Evolutionary conservation across 1,139 yeast species (phyloP), one percentile per base, ranked within the genome.

Genomic region (Wickerhamiella pararugosa): DNA sequence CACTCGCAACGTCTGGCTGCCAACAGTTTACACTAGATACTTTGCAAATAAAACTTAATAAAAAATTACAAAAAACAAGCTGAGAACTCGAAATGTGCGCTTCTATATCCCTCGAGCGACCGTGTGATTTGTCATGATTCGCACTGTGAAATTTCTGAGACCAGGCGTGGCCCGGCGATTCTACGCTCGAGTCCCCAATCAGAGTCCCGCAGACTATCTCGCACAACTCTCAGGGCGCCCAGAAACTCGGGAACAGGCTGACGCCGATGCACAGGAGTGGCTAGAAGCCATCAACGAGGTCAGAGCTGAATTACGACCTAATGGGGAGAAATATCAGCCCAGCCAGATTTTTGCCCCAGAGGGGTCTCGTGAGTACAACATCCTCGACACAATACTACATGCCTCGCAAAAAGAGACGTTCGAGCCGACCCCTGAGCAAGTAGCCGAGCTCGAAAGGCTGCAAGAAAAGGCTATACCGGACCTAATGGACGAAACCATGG

Each of bases 221-320:
- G 44, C 48, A 9, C 28, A 39, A 2, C 41, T 50, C 11, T 15
- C 32, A 25, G 33, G 36, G 26, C 11, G 26, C 25, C 37, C 43
- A 9, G 35, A 32, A 37, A 36, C 38, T 27, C 45, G 37, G 28
- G 46, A 37, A 11, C 47, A 42, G 41, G 55, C 62, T 32, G 83
- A 79, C 51, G 62, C 65, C 36, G 78, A 76, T 50, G 75, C 80
- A 33, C 81, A 79, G 49, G 69, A 70, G 45, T 78, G 90, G 80
- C 59, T 80, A 43, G 60, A 63, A 7, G 78, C 84, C 7, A 70
- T 82, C 43, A 61, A 69, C 42, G 70, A 73, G 43, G 63, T 80
- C 45, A 73, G 75, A 51, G 52, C 59, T 10, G 70, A 71, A 48
- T 61, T 70, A 46, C 57, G 59, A 25, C 58, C 60, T 11, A 56